These are phyloP conservation scores for Dactylella cylindrospora DNA, from an alignment of 2,329 filamentous ascomycete species.

Conservation along the genomic window DNA sequence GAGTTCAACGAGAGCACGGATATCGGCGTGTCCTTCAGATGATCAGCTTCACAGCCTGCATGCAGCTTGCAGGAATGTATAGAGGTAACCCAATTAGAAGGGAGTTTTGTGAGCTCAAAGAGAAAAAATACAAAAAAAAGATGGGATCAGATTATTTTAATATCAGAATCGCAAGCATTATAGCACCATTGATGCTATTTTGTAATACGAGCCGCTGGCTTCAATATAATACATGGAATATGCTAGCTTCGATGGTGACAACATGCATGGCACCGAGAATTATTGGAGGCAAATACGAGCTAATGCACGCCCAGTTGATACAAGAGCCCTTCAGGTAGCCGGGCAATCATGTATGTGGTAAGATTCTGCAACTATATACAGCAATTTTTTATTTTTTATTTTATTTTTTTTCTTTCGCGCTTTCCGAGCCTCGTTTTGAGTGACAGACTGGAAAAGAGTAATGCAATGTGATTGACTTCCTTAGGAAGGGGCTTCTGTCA, in stretches of 20 bases:
- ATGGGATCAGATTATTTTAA: constrained; percentile 21
- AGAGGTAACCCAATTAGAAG: constrained; percentile 19
- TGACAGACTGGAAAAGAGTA: too few species aligned
- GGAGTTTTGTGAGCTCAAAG: too few species aligned
- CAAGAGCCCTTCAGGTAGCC: too few species aligned
- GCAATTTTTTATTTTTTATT: constrained; percentile 12
- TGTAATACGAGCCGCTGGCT: constrained; percentile 12
- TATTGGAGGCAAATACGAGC: not conserved
- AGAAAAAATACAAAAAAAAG: too few species aligned
- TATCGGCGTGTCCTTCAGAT: too few species aligned
- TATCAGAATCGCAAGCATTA: constrained; percentile 26
- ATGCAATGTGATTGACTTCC: too few species aligned
- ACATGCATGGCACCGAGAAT: not conserved
- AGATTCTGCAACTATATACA: constrained; percentile 16
- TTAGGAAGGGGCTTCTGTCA: too few species aligned
- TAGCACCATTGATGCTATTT: constrained; percentile 23
- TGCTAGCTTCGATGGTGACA: not conserved
- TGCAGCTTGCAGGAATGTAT: constrained; percentile 43
- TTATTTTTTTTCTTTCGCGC: constrained; percentile 6
- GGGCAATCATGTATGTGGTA: constrained; percentile 35
- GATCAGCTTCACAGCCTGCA: constrained; percentile 37
- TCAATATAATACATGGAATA: too few species aligned
- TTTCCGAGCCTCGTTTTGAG: not conserved
- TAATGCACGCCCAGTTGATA: constrained; percentile 9
- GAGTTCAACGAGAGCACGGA: too few species aligned